Percentiles rank a stretch among this genome's conserved stretches.
These are phyloP conservation scores for Geotrichum fermentans DNA, from an alignment of 1,139 yeast genomes.

Conservation along the genomic window DNA sequence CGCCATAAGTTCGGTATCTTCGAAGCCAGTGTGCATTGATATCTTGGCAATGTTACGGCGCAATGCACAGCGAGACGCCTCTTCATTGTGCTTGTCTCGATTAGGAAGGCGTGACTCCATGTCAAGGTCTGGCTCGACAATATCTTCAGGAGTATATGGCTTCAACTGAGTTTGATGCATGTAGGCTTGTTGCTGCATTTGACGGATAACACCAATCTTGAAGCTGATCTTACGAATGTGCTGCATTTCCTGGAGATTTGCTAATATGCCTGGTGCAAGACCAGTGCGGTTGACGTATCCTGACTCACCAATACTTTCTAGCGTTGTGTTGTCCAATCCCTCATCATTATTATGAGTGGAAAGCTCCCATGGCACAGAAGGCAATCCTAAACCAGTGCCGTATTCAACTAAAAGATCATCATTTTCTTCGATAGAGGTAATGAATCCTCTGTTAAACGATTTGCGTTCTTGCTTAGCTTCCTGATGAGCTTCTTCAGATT, in stretches of 20 bases:
- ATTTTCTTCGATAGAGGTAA: slow-evolving; percentile 40
- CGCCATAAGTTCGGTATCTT: slow-evolving; percentile 73
- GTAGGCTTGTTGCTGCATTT: slow-evolving; percentile 81
- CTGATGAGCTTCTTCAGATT: slow-evolving; percentile 15
- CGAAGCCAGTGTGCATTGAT: slow-evolving; percentile 92
- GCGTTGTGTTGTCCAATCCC: slow-evolving; percentile 34
- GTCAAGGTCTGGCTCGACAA: slow-evolving; percentile 69
- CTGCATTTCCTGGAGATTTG: slow-evolving; percentile 75
- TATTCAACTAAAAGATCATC: slow-evolving; percentile 73
- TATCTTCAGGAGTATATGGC: slow-evolving; percentile 59
- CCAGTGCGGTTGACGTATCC: slow-evolving; percentile 16
- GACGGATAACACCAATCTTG: slow-evolving; percentile 81
- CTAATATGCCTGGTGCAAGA: slow-evolving; percentile 54
- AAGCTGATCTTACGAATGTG: slow-evolving; percentile 83
- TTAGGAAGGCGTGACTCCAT: slow-evolving; percentile 68
- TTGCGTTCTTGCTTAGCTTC: slow-evolving; percentile 16
- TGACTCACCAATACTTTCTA: slow-evolving; percentile 26
- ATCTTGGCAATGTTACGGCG: slow-evolving; percentile 69
- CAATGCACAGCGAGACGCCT: slow-evolving; percentile 61
- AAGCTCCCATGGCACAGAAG: slow-evolving; percentile 48
- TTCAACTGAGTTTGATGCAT: slow-evolving; percentile 70
- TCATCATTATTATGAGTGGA: slow-evolving; percentile 44
- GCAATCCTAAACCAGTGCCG: slow-evolving; percentile 76
- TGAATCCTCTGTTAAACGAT: slow-evolving; percentile 11
- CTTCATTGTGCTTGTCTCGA: slow-evolving; percentile 55